Evolutionary conservation across 768 basidiomycete genomes (phyloP).

Genomic region (Sporobolomyces phaffii): DNA sequence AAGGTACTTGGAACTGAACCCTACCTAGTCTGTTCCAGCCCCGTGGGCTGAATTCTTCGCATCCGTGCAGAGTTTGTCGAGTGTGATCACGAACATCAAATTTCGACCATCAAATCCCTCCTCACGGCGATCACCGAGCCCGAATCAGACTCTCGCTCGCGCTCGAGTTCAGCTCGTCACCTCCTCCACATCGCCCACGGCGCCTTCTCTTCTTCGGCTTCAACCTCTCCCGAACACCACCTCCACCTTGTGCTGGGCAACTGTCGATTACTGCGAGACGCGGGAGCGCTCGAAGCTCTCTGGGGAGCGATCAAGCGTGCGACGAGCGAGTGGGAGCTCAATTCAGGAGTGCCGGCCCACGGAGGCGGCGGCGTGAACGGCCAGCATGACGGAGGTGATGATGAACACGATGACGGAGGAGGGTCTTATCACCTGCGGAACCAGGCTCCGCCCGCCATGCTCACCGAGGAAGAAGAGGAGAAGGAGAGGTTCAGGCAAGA

Average conservation of each 20-base stretch:
- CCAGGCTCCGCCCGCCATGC: not conserved
- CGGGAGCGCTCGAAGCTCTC: constrained; percentile 74
- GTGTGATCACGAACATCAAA: constrained; percentile 58
- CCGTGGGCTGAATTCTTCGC: too few relatives aligned
- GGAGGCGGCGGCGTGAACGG: not conserved
- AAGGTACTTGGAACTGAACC: constrained; percentile 21
- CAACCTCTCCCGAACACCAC: constrained; percentile 88
- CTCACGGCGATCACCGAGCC: constrained; percentile 83
- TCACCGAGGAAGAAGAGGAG: constrained; percentile 16
- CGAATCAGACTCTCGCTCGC: constrained; percentile 56
- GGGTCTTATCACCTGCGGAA: not conserved
- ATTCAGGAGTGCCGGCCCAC: not conserved
- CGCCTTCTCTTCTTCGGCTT: constrained; percentile 44
- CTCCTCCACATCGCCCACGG: constrained; percentile 91
- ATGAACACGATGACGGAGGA: not conserved
- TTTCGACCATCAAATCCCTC: constrained; percentile 67
- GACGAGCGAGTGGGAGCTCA: constrained; percentile 48
- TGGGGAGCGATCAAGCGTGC: constrained; percentile 86
- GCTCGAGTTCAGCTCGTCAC: constrained; percentile 78
- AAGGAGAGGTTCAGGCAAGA: constrained; percentile 59
- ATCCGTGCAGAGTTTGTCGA: constrained; percentile 80
- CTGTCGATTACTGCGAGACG: constrained; percentile 72
- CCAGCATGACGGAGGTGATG: not conserved
- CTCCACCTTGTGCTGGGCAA: constrained; percentile 94
- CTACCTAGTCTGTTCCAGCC: too few relatives aligned